Conservation (phyloP, 495 filamentous ascomycete genomes). For the Annulohypoxylon moriforme region DNA sequence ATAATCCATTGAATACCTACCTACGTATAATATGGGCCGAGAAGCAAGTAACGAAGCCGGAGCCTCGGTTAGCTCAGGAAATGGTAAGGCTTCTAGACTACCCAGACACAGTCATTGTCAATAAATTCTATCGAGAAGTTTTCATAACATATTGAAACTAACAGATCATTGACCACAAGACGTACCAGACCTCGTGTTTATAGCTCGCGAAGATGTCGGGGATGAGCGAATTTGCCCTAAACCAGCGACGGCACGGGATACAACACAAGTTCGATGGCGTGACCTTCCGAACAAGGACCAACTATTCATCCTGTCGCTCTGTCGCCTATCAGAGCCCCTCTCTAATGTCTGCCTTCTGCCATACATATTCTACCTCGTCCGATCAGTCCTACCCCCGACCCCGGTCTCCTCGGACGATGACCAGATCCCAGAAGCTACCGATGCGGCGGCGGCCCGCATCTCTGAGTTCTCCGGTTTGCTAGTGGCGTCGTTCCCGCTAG, state of each 20-base stretch:
- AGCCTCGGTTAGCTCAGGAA: constrained; percentile 19
- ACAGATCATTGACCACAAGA: constrained; percentile 7
- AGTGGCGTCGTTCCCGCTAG: constrained; percentile 78
- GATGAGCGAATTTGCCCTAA: constrained; percentile 1
- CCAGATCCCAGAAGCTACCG: constrained; percentile 45
- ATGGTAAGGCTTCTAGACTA: constrained; percentile 20
- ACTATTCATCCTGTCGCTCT: constrained; percentile 63
- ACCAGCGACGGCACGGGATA: background rate
- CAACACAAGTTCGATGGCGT: constrained; percentile 47
- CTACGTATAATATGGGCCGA: constrained; percentile 35
- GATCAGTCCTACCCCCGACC: constrained; percentile 54
- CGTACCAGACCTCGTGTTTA: constrained; percentile 13
- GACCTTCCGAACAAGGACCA: constrained; percentile 64
- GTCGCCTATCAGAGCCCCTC: constrained; percentile 63
- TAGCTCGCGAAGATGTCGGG: constrained; percentile 7
- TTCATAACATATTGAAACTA: background rate
- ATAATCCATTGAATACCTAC: background rate
- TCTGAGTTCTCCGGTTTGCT: constrained; percentile 72
- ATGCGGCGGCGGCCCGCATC: constrained; percentile 43
- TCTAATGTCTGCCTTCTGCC: constrained; percentile 62
- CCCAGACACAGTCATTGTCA: background rate
- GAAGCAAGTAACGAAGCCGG: constrained; percentile 14
- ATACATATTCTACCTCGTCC: constrained; percentile 69
- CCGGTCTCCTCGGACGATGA: constrained; percentile 25
- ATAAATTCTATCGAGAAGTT: background rate